Conservation (phyloP, 73 alveolate genomes). For the Uronychia setigera region DNA sequence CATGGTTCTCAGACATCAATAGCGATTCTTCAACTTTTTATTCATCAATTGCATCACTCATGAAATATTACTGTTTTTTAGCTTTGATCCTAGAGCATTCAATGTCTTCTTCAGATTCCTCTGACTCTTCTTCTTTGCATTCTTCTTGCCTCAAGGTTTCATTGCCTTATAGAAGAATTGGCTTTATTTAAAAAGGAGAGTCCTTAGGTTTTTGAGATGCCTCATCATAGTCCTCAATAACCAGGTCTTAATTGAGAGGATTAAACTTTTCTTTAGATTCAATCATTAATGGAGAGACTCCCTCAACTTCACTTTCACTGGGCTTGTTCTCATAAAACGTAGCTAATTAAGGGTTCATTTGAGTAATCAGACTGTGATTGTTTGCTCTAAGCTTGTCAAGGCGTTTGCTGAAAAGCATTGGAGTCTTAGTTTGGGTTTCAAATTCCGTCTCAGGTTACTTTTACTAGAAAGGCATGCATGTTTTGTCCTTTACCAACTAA, state of each 20-base stretch:
- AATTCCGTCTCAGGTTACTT: background rate
- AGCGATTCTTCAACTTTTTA: no score
- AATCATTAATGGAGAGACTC: background rate
- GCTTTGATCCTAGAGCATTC: no score
- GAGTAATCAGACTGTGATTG: background rate
- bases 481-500: background rate
- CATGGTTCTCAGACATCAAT: no score
- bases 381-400: background rate
- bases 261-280: background rate
- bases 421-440: background rate
- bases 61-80: no score
- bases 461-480: background rate
- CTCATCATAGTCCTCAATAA: background rate
- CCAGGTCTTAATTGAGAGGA: background rate
- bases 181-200: background rate
- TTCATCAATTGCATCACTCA: no score
- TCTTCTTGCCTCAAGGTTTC: background rate
- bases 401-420: background rate
- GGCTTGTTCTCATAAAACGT: background rate
- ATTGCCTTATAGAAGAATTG: background rate
- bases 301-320: no score
- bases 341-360: background rate
- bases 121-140: background rate
- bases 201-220: background rate
- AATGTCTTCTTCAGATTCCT: no score